Percentiles rank a stretch among this genome's conserved stretches.
These are phyloP conservation scores for Metarhizium guizhouense DNA, from an alignment of 2,329 filamentous ascomycete genomes.

Conservation along the genomic window DNA sequence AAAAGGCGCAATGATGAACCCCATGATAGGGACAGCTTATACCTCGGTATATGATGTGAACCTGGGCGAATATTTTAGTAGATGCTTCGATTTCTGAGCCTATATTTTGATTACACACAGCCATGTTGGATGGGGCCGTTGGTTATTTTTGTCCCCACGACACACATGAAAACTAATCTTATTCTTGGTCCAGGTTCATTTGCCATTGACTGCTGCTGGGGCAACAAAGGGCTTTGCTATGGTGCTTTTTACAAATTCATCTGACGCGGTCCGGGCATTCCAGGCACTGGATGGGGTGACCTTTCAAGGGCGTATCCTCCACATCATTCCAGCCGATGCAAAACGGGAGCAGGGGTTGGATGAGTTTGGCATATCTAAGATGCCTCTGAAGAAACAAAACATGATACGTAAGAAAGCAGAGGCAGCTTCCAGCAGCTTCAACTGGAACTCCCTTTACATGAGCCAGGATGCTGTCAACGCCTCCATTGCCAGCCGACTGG, in stretches of 20 bases:
- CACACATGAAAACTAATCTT: constrained; percentile 17
- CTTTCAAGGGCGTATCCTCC: constrained; percentile 87
- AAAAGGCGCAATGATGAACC: constrained; percentile 71
- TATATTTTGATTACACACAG: constrained; percentile 17
- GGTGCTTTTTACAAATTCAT: constrained; percentile 65
- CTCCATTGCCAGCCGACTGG: constrained; percentile 76
- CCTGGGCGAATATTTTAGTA: constrained; percentile 99
- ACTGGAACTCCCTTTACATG: constrained; percentile 99
- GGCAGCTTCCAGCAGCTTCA: constrained; percentile 71
- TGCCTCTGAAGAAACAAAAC: constrained; percentile 91
- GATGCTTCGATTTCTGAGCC: constrained; percentile 88
- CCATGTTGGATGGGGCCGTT: constrained; percentile 3
- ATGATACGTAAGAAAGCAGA: constrained; percentile 79
- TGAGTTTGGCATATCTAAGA: constrained; percentile 80
- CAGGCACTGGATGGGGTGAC: constrained; percentile 70
- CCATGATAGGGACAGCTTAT: constrained; percentile 99
- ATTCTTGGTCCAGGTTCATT: constrained; percentile 58
- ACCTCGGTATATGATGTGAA: constrained; percentile 83
- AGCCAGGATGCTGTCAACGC: constrained; percentile 91
- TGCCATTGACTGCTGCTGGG: constrained; percentile 66
- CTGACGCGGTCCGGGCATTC: constrained; percentile 70
- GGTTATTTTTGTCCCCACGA: not conserved
- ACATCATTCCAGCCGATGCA: constrained; percentile 75
- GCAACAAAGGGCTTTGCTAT: constrained; percentile 86
- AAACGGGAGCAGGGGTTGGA: constrained; percentile 78